Evolutionary conservation across 805 yeast genomes (phyloP), one percentile per base, ranked within the genome.

Genomic region (Myxozyma mucilagina): DNA sequence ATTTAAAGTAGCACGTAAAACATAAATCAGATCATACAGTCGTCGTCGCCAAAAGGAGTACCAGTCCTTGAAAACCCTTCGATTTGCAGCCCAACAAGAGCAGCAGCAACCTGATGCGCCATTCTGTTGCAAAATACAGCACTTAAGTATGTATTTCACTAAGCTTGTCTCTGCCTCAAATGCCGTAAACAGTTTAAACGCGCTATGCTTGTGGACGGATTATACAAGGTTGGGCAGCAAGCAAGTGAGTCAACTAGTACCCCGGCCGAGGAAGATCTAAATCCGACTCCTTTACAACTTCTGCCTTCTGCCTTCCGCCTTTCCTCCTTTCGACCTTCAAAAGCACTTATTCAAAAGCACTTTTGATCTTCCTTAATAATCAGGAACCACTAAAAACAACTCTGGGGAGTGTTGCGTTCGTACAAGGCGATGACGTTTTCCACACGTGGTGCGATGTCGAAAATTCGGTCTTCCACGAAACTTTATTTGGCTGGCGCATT

Each of bases 21-120:
- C 8, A 14, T n/a, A 41, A 8, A 41, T 41, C 44, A 36, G 13
- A 10, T 9, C 53, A 36, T 48, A 48, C 52, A 48, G 2, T 50
- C 53, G 34, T 50, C 53, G 31, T 50, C 53, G 8, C 45, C 53
- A 13, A 50, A 50, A 3, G 53, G 53, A 16, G 53, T 50, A 10
- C 35, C 53, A 10, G 53, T 20, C 14, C 53, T 24, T 14, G 45
- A 50, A 36, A 1, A 7, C 14, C 20, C 53, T 16, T 20, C 53
- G 36, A 50, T 50, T 24, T 50, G 38, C 24, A 50, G 36, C n/a
- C 53, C 53, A 11, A 35, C 38, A 24, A 50, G 45, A 14, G 53
- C 38, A 24, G 53, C 31, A 38, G 45, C 53, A 18, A 50, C 35
- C 13, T 39, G 32, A 13, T 36, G 24, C 13, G 53, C 53, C 53